Conservation (phyloP, 2,329 filamentous ascomycete species). For the Alternaria arbusti region DNA sequence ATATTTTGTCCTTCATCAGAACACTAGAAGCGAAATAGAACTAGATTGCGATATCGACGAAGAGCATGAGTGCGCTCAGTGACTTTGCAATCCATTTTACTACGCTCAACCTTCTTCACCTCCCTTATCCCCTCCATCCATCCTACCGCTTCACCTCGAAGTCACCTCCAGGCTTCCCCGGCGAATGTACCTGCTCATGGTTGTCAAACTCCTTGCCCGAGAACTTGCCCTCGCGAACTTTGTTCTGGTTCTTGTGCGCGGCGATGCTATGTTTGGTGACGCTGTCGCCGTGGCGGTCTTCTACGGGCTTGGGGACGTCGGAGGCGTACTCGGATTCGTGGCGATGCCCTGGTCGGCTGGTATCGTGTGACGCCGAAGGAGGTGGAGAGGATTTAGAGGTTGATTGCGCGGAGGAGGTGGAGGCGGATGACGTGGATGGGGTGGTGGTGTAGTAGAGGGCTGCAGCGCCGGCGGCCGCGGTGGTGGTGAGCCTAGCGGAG, state of each 20-base stretch:
- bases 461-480: conserved; percentile 22
- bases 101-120: background rate
- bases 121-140: background rate
- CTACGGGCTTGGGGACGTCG: conserved; percentile 32
- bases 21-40: no score
- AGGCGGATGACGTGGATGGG: background rate
- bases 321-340: conserved; percentile 18
- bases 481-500: conserved; percentile 21
- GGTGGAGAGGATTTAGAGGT: background rate
- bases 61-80: background rate
- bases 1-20: no score
- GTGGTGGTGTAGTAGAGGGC: conserved; percentile 23
- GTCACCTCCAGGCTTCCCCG: conserved; percentile 26
- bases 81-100: background rate
- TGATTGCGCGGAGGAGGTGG: background rate
- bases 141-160: conserved; percentile 28
- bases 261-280: conserved; percentile 33
- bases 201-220: conserved; percentile 35
- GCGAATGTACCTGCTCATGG: conserved; percentile 27
- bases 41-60: background rate
- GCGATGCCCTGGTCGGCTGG: conserved; percentile 8
- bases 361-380: background rate
- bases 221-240: conserved; percentile 31
- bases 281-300: conserved; percentile 33
- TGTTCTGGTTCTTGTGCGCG: conserved; percentile 33